phyloP scores from a whole-genome alignment of 345 rosid species.

The Turritis glabra region DNA sequence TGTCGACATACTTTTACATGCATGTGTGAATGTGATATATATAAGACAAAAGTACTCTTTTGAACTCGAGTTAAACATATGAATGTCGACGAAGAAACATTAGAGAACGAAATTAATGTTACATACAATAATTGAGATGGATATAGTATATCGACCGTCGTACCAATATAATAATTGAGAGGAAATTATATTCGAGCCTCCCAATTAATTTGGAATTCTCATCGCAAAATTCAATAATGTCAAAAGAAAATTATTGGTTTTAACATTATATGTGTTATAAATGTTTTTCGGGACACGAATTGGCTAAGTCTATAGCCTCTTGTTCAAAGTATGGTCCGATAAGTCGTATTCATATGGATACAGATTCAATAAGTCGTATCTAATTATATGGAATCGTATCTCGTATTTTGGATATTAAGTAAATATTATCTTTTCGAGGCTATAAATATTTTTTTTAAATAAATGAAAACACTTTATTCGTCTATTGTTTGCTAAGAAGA shows the following conservation, averaged over 20 bases:
- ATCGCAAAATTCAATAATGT: constrained; percentile 15
- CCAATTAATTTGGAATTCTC: constrained; percentile 17
- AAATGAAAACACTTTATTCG: not conserved
- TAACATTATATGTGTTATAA: constrained; percentile 24
- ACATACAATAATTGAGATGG: constrained; percentile 23
- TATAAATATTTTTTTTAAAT: not conserved
- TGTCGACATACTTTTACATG: constrained; percentile 4
- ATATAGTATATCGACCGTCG: constrained; percentile 27
- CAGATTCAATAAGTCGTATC: constrained; percentile 26
- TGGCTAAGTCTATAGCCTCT: constrained; percentile 21
- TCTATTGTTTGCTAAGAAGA: constrained; percentile 12
- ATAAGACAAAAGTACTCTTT: not conserved
- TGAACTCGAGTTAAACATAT: not conserved
- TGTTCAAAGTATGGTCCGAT: constrained; percentile 31
- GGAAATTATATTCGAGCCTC: constrained; percentile 13
- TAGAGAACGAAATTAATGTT: constrained; percentile 10
- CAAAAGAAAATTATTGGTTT: constrained; percentile 11
- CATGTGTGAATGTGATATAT: not conserved
- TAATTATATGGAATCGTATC: constrained; percentile 30
- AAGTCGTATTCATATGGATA: constrained; percentile 34
- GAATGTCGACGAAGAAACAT: constrained; percentile 34
- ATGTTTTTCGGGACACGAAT: constrained; percentile 14
- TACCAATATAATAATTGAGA: constrained; percentile 28
- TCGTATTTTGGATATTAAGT: constrained; percentile 26
- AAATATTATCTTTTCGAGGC: constrained; percentile 29